Percentiles rank a stretch among this genome's conserved stretches.
phyloP scores from a whole-genome alignment of 352 stramenopile species.

The Thalassiosira hispida region DNA sequence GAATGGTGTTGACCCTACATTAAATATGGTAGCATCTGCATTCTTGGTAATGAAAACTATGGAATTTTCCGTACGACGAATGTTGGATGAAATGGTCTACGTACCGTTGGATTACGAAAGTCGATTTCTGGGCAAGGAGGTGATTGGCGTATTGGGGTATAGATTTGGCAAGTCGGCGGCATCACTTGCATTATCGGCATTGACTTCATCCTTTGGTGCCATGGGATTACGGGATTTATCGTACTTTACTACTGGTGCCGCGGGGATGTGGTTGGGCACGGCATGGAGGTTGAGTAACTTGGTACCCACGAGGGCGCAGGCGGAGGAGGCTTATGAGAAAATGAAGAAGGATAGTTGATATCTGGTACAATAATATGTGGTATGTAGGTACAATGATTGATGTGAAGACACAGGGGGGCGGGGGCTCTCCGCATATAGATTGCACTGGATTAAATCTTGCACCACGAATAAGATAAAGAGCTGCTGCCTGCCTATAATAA shows the following conservation, averaged over 20 bases:
- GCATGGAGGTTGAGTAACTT: slow-evolving; percentile 72
- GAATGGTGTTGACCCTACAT: slow-evolving; percentile 49
- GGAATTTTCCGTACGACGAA: slow-evolving; percentile 76
- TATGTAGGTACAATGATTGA: no score
- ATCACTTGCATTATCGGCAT: slow-evolving; percentile 65
- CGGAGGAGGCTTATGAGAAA: slow-evolving; percentile 55
- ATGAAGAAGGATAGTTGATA: slow-evolving; percentile 42
- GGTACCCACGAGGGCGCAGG: slow-evolving; percentile 70
- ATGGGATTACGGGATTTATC: slow-evolving; percentile 67
- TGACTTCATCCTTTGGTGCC: slow-evolving; percentile 69
- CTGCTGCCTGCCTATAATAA: no score
- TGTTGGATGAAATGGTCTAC: slow-evolving; percentile 84
- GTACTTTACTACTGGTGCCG: slow-evolving; percentile 58
- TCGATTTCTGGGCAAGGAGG: slow-evolving; percentile 78
- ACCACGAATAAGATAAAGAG: no score
- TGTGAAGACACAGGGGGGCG: no score
- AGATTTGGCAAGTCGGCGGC: slow-evolving; percentile 72
- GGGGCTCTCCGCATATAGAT: no score
- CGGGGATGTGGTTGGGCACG: slow-evolving; percentile 54
- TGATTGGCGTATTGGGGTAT: slow-evolving; percentile 82
- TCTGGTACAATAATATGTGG: no score
- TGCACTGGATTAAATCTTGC: no score
- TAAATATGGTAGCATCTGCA: slow-evolving; percentile 65
- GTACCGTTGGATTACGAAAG: slow-evolving; percentile 81
- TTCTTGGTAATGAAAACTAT: slow-evolving; percentile 79